Conservation (phyloP, 768 basidiomycete species). For the Mycena amicta region DNA sequence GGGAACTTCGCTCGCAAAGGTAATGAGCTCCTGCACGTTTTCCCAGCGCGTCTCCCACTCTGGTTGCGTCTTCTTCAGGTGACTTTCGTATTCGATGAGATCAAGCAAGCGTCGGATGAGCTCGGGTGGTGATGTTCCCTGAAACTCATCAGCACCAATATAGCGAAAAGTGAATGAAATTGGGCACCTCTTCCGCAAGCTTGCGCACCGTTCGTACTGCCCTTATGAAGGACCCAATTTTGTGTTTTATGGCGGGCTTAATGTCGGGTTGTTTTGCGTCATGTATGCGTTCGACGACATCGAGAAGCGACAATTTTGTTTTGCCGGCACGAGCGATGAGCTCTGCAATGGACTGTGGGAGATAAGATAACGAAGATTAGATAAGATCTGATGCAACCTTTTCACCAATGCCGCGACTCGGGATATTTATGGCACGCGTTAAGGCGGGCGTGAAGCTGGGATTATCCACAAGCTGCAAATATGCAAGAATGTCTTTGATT, state of each 20-base stretch:
- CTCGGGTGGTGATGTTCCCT: slow-evolving; percentile 65
- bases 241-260: slow-evolving; percentile 67
- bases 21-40: slow-evolving; percentile 84
- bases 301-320: slow-evolving; percentile 56
- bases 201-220: slow-evolving; percentile 53
- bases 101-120: slow-evolving; percentile 63
- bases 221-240: slow-evolving; percentile 61
- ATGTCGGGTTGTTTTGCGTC: slow-evolving; percentile 63
- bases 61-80: slow-evolving; percentile 69
- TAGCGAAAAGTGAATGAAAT: neutral
- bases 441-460: slow-evolving; percentile 68
- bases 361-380: neutral
- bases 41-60: slow-evolving; percentile 82
- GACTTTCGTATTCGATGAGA: slow-evolving; percentile 63
- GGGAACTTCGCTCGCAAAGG: slow-evolving; percentile 67
- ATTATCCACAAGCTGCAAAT: slow-evolving; percentile 83
- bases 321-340: slow-evolving; percentile 55
- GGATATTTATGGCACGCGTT: slow-evolving; percentile 70
- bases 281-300: slow-evolving; percentile 63
- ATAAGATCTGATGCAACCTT: slow-evolving; percentile 51
- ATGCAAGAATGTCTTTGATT: slow-evolving; percentile 83
- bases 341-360: slow-evolving; percentile 60
- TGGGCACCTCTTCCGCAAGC: slow-evolving; percentile 54
- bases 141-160: neutral
- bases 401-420: slow-evolving; percentile 72